phyloP scores from a whole-genome alignment of 371 early-diverging fungal genomes.

The Mortierella sp. region DNA sequence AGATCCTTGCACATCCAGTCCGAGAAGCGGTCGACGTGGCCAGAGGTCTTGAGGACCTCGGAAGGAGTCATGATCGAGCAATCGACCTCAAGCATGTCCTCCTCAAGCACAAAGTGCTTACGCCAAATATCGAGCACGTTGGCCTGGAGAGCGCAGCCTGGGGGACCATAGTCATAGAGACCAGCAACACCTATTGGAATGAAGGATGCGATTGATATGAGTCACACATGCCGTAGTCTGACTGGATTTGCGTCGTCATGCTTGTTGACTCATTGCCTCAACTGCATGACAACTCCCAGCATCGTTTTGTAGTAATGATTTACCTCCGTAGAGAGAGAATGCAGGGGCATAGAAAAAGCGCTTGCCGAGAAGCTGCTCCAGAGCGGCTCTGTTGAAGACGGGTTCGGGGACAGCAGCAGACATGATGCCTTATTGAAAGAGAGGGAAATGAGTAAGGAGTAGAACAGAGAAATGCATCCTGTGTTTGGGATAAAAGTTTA shows the following conservation, averaged over 20 bases:
- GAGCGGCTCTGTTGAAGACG: constrained; percentile 68
- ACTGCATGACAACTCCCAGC: too few relatives aligned
- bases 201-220: too few relatives aligned
- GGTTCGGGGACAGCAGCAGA: constrained; percentile 20
- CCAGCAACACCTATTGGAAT: constrained; percentile 89
- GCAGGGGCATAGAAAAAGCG: constrained; percentile 98
- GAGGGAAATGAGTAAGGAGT: too few relatives aligned
- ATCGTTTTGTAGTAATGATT: not conserved
- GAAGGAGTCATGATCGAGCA: constrained; percentile 98
- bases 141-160: constrained; percentile 95
- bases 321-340: constrained; percentile 95
- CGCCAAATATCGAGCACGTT: constrained; percentile 96
- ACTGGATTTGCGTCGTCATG: too few relatives aligned
- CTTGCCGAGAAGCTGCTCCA: constrained; percentile 83
- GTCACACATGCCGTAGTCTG: too few relatives aligned
- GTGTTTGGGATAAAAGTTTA: too few relatives aligned
- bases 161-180: constrained; percentile 99
- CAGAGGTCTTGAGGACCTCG: constrained; percentile 98
- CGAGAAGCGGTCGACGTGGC: constrained; percentile 99
- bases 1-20: constrained; percentile 98
- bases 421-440: constrained; percentile 23
- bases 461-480: too few relatives aligned
- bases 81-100: constrained; percentile 99
- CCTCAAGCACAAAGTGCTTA: constrained; percentile 98
- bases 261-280: too few relatives aligned